A percentile compares a stretch with the other conserved stretches of the same genome.
Conservation (phyloP, 2,329 filamentous ascomycete genomes). For the Talaromyces pinophilus region DNA sequence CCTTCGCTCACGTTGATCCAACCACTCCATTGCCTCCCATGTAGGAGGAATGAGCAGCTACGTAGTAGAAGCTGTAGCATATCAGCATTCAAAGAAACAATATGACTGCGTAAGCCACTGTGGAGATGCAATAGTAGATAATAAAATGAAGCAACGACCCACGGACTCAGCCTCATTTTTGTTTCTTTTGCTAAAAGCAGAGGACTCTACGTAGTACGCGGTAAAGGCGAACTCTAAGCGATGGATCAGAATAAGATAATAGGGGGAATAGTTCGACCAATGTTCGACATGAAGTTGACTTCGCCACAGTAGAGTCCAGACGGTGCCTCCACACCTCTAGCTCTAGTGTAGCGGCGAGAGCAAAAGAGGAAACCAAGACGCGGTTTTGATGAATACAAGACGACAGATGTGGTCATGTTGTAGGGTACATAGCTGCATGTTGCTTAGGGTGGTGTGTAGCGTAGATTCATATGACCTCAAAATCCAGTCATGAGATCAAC, state of each 20-base stretch:
- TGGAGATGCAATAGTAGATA: not conserved
- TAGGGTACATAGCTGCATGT: not conserved
- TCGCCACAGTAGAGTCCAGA: slow-evolving; percentile 1
- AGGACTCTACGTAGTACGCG: not conserved
- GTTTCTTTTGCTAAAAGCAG: not conserved
- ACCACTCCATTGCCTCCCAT: not conserved
- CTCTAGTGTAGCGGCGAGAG: not conserved
- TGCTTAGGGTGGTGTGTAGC: not conserved
- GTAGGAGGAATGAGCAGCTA: not conserved
- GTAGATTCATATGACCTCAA: not conserved
- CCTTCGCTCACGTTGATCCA: not conserved
- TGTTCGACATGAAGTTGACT: not conserved
- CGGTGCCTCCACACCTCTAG: not conserved
- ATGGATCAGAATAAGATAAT: not conserved
- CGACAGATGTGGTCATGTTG: not conserved
- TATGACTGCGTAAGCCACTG: slow-evolving; percentile 1
- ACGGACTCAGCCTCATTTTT: slow-evolving; percentile 12
- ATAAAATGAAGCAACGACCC: not conserved
- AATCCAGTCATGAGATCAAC: not conserved
- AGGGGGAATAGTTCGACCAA: not conserved
- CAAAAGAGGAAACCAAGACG: not conserved
- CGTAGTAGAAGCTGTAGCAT: not conserved
- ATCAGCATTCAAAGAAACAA: slow-evolving; percentile 7
- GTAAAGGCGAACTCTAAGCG: not conserved
- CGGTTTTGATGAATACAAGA: not conserved